Evolutionary conservation across 805 yeast species (phyloP), one percentile per base, ranked within the genome.

Genomic region (Saccharomycopsis babjevae): DNA sequence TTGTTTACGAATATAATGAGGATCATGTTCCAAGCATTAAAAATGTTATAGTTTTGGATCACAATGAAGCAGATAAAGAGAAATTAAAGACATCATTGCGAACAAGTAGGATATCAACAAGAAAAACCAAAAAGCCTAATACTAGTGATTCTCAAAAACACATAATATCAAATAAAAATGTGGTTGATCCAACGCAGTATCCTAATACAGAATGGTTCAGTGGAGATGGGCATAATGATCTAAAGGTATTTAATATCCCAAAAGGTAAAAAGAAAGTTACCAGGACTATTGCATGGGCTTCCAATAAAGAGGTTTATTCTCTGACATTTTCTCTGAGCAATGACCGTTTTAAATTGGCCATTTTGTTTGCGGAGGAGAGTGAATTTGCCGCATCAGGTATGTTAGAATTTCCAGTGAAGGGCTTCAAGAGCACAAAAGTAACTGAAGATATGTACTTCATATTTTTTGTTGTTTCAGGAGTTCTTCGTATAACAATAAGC

Each of bases 351-450:
- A 77, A 80, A 60, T 73, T 89, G 3, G 85, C 87, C 0, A 79
- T 85, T 6, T 73, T 88, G 56, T 89, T 86, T 65, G 84, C 84
- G 66, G 79, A 78, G 61, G 82, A 84, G 66, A 76, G 79, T 59
- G 86, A 83, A 58, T 79, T 79, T 63, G 80, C 85, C 59, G 96
- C 93, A 0, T 83, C 86, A 36, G 97, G 96, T 3, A 75, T 88
- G 67, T 74, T 89, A 61, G 83, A 83, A 61, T 73, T 89, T 36
- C 91, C 93, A 0, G 69, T 74, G 0, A 80, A 79, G 8, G 85
- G 87, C 0, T 75, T 79, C 57, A 89, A 88, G 68, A 80, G 84
- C 54, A 72, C 79, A 62, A 81, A 82, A 64, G 74, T 81, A 30
- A 82, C 92, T 25, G 85, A 83, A 36, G 84, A 83, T 61, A 84